Conservation (phyloP, 306 rosid species). For the Benincasa hispida region DNA sequence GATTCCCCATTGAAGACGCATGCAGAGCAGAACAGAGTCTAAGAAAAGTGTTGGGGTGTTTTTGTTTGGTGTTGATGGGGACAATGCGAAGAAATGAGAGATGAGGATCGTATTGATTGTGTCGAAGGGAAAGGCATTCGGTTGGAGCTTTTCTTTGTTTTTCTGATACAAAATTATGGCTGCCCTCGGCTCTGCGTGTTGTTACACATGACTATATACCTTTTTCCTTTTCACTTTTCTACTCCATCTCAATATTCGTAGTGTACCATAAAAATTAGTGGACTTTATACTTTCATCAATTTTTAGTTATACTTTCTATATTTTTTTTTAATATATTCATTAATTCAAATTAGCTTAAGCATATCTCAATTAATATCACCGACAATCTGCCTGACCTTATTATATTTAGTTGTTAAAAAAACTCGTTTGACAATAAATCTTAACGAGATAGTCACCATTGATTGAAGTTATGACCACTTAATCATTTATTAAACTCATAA, state of each 20-base stretch:
- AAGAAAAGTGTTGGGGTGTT: background rate
- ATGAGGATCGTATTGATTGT: background rate
- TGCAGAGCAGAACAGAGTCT: background rate
- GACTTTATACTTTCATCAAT: no score
- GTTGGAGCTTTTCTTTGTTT: background rate
- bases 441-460: no score
- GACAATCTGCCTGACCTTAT: no score
- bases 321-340: no score
- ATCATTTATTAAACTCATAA: no score
- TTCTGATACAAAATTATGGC: background rate
- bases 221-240: background rate
- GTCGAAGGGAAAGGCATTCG: background rate
- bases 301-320: no score
- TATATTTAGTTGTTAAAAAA: no score
- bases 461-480: no score
- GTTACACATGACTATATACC: background rate
- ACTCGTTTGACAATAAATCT: no score
- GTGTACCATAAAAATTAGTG: no score
- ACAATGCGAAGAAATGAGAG: background rate
- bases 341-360: no score
- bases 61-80: background rate
- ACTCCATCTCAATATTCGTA: background rate
- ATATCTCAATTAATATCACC: no score
- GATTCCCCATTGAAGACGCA: constrained; percentile 4
- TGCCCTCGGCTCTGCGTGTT: background rate